Conservation (phyloP, 2,329 filamentous ascomycete genomes). For the Ceratocystis alfenasii region DNA sequence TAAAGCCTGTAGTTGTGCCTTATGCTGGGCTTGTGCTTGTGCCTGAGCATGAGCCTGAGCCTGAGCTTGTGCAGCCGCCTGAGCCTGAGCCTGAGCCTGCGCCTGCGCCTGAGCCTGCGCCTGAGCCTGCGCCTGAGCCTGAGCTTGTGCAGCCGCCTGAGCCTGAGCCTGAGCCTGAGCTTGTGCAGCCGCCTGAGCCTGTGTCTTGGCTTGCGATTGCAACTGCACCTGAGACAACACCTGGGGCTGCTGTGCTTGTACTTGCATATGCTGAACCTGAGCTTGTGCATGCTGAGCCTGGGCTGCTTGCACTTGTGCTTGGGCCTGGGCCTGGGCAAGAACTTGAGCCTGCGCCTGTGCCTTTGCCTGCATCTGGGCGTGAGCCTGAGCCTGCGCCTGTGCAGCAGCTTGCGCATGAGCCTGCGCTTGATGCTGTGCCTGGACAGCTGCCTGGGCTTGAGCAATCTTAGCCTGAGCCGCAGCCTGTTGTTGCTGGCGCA, state of each 20-base stretch:
- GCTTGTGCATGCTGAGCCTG: conserved; percentile 18
- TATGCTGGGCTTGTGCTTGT: conserved; percentile 20
- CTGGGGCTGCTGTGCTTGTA: background rate
- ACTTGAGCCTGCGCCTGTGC: conserved; percentile 24
- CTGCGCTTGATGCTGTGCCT: conserved; percentile 24
- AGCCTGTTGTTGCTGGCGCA: conserved; percentile 40
- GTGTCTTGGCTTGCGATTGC: conserved; percentile 21
- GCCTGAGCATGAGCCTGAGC: conserved; percentile 19
- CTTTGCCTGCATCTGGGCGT: conserved; percentile 25
- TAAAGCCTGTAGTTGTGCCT: conserved; percentile 22
- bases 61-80: conserved; percentile 16
- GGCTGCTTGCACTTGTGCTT: conserved; percentile 22
- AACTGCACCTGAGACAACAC: conserved; percentile 26
- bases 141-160: background rate
- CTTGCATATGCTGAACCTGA: conserved; percentile 26
- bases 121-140: conserved; percentile 23
- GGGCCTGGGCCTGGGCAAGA: conserved; percentile 26
- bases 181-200: conserved; percentile 24
- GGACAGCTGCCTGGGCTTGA: conserved; percentile 24
- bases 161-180: conserved; percentile 17
- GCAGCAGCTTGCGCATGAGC: conserved; percentile 30
- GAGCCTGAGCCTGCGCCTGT: conserved; percentile 26
- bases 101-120: conserved; percentile 16
- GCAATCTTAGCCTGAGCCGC: conserved; percentile 27
- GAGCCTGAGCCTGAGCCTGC: conserved; percentile 21